Percentiles rank a stretch among this genome's conserved stretches.
Evolutionary conservation across 2,329 filamentous ascomycete genomes (phyloP).

Genomic region (Colletotrichum cereale): DNA sequence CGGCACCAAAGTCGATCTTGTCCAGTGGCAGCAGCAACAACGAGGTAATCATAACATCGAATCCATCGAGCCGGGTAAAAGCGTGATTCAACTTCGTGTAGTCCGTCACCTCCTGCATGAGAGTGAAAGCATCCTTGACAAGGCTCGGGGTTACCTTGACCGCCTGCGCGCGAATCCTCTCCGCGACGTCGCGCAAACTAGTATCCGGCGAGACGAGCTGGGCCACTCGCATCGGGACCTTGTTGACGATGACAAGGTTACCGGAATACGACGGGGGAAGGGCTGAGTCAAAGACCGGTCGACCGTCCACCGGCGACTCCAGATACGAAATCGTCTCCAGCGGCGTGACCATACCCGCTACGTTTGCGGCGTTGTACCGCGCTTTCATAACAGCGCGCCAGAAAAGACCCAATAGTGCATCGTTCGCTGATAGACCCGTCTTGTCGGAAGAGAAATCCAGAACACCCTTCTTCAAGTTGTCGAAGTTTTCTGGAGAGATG

Average conservation of each 20-base stretch:
- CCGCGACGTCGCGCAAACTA: constrained; percentile 45
- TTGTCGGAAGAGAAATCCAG: no score
- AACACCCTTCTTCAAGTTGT: constrained; percentile 50
- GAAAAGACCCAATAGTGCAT: constrained; percentile 49
- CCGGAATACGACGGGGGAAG: constrained; percentile 49
- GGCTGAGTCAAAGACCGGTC: constrained; percentile 48
- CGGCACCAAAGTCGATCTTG: constrained; percentile 47
- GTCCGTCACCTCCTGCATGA: constrained; percentile 47
- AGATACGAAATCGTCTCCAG: constrained; percentile 49
- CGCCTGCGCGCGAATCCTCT: constrained; percentile 44
- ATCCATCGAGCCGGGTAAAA: constrained; percentile 46
- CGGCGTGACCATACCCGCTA: constrained; percentile 40
- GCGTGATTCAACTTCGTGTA: constrained; percentile 45
- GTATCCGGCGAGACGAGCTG: constrained; percentile 46
- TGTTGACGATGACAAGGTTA: constrained; percentile 47
- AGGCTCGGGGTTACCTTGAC: constrained; percentile 45
- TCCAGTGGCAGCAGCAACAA: constrained; percentile 47
- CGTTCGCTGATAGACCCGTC: constrained; percentile 49
- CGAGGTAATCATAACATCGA: constrained; percentile 45
- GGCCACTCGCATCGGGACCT: constrained; percentile 44
- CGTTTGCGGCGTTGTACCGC: constrained; percentile 48
- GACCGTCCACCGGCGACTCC: constrained; percentile 51
- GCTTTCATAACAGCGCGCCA: constrained; percentile 53
- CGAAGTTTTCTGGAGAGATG: constrained; percentile 24
- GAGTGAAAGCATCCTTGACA: constrained; percentile 48